Percentiles rank a stretch among this genome's conserved stretches.
Evolutionary conservation across 1,284 basidiomycete genomes (phyloP).

Genomic region (Melampsora americana): DNA sequence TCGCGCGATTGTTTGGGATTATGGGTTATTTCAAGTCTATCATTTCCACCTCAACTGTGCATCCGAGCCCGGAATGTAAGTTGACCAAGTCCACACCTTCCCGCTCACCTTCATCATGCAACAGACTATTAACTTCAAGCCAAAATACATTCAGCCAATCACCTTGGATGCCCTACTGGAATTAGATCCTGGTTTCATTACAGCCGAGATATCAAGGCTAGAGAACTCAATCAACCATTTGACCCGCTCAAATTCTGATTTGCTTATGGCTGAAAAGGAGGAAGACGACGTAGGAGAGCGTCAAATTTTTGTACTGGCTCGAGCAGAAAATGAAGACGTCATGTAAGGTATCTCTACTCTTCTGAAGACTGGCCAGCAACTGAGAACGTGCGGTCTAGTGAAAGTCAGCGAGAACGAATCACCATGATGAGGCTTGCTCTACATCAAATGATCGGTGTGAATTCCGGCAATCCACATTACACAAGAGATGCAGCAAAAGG

Average conservation of each 20-base stretch:
- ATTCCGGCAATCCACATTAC: background rate
- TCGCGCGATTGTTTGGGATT: too few relatives aligned
- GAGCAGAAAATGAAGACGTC: constrained; percentile 23
- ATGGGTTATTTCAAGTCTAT: too few relatives aligned
- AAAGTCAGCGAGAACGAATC: constrained; percentile 4
- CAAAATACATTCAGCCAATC: constrained; percentile 16
- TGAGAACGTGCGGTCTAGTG: background rate
- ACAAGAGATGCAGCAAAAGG: background rate
- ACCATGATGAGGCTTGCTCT: background rate
- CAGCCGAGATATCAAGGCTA: constrained; percentile 23
- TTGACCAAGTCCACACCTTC: too few relatives aligned
- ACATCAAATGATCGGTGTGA: background rate
- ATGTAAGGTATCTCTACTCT: constrained; percentile 2
- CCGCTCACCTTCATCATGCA: background rate
- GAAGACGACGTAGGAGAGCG: constrained; percentile 2
- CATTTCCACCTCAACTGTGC: too few relatives aligned
- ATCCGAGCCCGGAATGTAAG: too few relatives aligned
- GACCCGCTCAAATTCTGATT: constrained; percentile 18
- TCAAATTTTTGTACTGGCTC: constrained; percentile 1
- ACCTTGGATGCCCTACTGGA: constrained; percentile 14
- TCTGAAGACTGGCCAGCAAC: background rate
- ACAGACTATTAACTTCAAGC: background rate
- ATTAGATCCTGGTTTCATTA: constrained; percentile 13
- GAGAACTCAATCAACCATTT: constrained; percentile 29
- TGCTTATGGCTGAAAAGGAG: constrained; percentile 3